These are phyloP conservation scores for Gilbertella persicaria DNA, from an alignment of 371 early-diverging fungal species.

Conservation along the genomic window DNA sequence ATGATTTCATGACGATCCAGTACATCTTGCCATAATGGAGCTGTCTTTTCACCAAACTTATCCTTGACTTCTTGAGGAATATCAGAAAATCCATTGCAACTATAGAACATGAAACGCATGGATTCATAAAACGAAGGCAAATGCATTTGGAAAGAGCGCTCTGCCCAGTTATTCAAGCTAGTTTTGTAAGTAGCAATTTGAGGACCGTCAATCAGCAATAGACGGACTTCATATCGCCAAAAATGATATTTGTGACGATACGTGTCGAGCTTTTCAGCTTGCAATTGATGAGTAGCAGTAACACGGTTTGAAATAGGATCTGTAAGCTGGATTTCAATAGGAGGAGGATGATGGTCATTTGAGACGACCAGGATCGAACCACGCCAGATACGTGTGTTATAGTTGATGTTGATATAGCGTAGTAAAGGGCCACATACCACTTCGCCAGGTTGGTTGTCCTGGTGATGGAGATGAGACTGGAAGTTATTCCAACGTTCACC, in stretches of 20 bases:
- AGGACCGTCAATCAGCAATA: constrained; percentile 16
- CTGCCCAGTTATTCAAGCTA: constrained; percentile 21
- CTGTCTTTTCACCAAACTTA: constrained; percentile 55
- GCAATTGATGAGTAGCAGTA: constrained; percentile 3
- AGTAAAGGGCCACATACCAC: constrained; percentile 40
- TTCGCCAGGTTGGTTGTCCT: constrained; percentile 10
- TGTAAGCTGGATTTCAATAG: constrained; percentile 20
- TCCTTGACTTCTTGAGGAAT: constrained; percentile 54
- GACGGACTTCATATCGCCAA: constrained; percentile 35
- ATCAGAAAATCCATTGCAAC: constrained; percentile 67
- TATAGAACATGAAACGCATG: constrained; percentile 28
- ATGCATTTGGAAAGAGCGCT: constrained; percentile 19
- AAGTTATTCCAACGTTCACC: constrained; percentile 12
- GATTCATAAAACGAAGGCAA: constrained; percentile 24
- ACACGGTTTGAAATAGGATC: constrained; percentile 2
- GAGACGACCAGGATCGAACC: constrained; percentile 39
- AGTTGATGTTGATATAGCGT: constrained; percentile 35
- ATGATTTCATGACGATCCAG: constrained; percentile 63
- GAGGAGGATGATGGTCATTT: constrained; percentile 24
- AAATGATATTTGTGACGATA: constrained; percentile 35
- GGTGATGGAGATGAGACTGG: constrained; percentile 11
- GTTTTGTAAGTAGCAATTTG: constrained; percentile 27
- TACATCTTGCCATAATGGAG: constrained; percentile 77
- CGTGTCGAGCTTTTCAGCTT: constrained; percentile 21
- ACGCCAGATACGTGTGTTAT: constrained; percentile 28